These are phyloP conservation scores for Aphanomyces euteiches DNA, from an alignment of 352 stramenopile genomes.

Conservation along the genomic window DNA sequence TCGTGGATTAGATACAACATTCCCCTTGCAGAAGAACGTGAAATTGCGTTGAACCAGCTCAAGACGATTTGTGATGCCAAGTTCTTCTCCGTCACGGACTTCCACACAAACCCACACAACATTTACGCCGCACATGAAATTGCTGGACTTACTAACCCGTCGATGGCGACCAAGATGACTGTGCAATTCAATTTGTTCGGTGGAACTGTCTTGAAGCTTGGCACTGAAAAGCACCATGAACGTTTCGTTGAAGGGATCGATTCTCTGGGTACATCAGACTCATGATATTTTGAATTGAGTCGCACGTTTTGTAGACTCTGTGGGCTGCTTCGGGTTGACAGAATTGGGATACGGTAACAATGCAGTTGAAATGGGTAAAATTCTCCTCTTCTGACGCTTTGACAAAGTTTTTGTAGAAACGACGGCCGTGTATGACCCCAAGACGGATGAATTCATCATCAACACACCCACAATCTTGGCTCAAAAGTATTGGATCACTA, in stretches of 20 bases:
- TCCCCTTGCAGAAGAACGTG: constrained; percentile 26
- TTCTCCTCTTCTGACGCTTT: background rate
- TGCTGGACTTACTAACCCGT: constrained; percentile 26
- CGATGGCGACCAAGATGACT: constrained; percentile 31
- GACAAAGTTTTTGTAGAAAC: constrained; percentile 57
- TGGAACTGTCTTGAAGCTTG: constrained; percentile 29
- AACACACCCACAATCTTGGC: constrained; percentile 58
- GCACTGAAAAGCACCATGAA: constrained; percentile 29
- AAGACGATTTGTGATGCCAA: constrained; percentile 30
- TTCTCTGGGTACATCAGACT: constrained; percentile 20
- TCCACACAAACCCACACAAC: constrained; percentile 30
- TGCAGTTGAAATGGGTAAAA: constrained; percentile 27
- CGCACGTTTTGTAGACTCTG: background rate
- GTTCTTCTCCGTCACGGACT: constrained; percentile 32
- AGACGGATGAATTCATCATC: constrained; percentile 72
- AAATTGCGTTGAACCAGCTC: constrained; percentile 26
- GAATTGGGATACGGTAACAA: constrained; percentile 30
- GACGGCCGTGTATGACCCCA: constrained; percentile 76
- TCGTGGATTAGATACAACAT: constrained; percentile 17
- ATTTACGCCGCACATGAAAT: constrained; percentile 30
- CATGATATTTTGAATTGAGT: background rate
- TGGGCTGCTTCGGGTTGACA: constrained; percentile 30
- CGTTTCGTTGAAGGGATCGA: constrained; percentile 26
- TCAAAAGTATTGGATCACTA: constrained; percentile 32
- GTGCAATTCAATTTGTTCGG: constrained; percentile 32